Base-by-base conservation (phyloP, 305 asterid genomes). In the Fraxinus sp. region DNA sequence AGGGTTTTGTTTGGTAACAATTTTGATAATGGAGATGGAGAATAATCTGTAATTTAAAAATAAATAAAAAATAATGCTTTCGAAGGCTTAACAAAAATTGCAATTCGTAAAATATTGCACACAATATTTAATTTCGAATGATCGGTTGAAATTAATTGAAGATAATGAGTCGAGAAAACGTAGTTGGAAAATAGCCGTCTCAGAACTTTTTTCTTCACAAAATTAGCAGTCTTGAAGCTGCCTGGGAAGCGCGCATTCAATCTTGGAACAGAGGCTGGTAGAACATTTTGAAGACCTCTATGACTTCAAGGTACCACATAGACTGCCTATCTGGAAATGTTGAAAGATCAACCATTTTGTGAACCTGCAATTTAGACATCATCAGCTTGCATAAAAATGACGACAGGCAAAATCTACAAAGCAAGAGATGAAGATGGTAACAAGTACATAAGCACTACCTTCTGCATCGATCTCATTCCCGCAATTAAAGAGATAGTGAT, bases 291-390 rank as follows among this genome's bases (percentile, higher is more conserved):
- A 89, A 94, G 77, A 89, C 94, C 88, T 95, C 97, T 74, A 92
- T 80, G 74, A 94, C 97, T 90, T 95, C 99, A 41, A 94, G 95
- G 80, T 95, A 93, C 98, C 99, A 95, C 98, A 92, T 92, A 36
- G 98, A 84, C 87, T 95, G 97, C 89, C 98, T 90, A 82, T 93
- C 95, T 33, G 97, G 96, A 84, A 84, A 87, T 13, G 83, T 80
- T 7, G 98, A 94, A 79, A 95, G 96, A 82, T 94, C 96, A 77
- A 95, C 92, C 72, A 94, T 87, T 87, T 95, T 95, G 92, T 95
- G 99, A 78, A 93, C 98, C 99, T 95, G 97, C 35, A 80, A 86
- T 64, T 75, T 74, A 62, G 74, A 80, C 46, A 72, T 81, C 39
- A 72, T 28, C 75, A 52, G 79, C 78, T 83, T 57, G 55, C 64